Evolutionary conservation across 140 eudicot genomes (phyloP).

Genomic region (Stevia rebaudiana): DNA sequence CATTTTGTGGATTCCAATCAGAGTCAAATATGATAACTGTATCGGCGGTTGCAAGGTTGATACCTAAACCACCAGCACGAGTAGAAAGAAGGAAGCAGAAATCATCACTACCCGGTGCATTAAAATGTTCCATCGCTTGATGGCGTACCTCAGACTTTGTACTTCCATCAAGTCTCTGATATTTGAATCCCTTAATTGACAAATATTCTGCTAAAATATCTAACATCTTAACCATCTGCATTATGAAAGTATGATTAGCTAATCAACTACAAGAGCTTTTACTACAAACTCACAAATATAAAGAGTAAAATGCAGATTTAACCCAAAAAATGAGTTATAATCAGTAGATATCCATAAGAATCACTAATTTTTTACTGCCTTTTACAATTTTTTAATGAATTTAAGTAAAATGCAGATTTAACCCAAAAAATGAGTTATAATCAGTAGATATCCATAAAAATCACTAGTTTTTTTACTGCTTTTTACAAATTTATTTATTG

Average conservation of each 20-base stretch:
- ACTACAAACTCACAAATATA: constrained; percentile 5
- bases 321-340: too few relatives aligned
- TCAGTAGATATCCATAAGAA: too few relatives aligned
- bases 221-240: constrained; percentile 99
- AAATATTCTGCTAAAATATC: constrained; percentile 94
- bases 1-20: constrained; percentile 99
- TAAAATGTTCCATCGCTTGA: constrained; percentile 99
- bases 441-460: too few relatives aligned
- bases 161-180: constrained; percentile 97
- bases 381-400: too few relatives aligned
- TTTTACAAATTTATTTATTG: too few relatives aligned
- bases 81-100: constrained; percentile 99
- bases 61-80: constrained; percentile 99
- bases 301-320: too few relatives aligned
- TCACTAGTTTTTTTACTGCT: too few relatives aligned
- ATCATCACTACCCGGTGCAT: constrained; percentile 99
- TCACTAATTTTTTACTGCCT: too few relatives aligned
- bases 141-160: constrained; percentile 93
- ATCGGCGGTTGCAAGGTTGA: constrained; percentile 98
- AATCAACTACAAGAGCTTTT: constrained; percentile 10
- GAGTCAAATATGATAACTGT: constrained; percentile 98
- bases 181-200: constrained; percentile 93
- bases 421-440: too few relatives aligned
- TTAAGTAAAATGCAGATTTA: too few relatives aligned
- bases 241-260: constrained; percentile 1